These are phyloP conservation scores for Aspergillus heteromorphus DNA, from an alignment of 495 filamentous ascomycete genomes.

Conservation along the genomic window DNA sequence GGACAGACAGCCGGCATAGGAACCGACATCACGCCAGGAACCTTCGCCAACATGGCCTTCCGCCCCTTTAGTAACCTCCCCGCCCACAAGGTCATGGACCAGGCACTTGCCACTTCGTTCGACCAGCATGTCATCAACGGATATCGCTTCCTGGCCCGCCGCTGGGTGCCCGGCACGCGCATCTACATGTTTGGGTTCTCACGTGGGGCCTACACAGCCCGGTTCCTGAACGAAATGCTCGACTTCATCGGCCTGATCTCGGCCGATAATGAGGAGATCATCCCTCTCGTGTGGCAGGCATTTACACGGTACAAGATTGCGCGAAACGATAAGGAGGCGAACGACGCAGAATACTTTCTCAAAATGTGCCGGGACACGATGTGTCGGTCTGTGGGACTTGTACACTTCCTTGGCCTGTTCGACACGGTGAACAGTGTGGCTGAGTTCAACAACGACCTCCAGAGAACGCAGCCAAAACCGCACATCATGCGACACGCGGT, in stretches of 20 bases:
- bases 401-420: constrained; percentile 41
- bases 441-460: constrained; percentile 1
- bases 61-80: constrained; percentile 8
- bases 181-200: constrained; percentile 49
- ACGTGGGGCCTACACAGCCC: constrained; percentile 45
- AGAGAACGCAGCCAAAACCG: constrained; percentile 16
- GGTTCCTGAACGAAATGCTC: constrained; percentile 44
- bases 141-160: constrained; percentile 44
- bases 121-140: constrained; percentile 42
- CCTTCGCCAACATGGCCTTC: constrained; percentile 7
- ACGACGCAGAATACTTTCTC: not conserved
- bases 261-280: constrained; percentile 44
- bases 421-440: constrained; percentile 41
- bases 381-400: constrained; percentile 16
- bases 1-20: constrained; percentile 16
- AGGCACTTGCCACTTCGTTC: constrained; percentile 37
- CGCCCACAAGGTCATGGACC: constrained; percentile 19
- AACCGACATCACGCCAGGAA: constrained; percentile 9
- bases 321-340: not conserved
- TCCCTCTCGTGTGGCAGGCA: constrained; percentile 26
- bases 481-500: constrained; percentile 53
- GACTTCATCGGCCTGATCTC: constrained; percentile 39
- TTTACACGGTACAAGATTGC: constrained; percentile 12
- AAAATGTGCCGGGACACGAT: constrained; percentile 8
- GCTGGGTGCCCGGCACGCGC: constrained; percentile 30